Evolutionary conservation across 495 filamentous ascomycete species (phyloP).

Genomic region (Jackrogersella multiformis): DNA sequence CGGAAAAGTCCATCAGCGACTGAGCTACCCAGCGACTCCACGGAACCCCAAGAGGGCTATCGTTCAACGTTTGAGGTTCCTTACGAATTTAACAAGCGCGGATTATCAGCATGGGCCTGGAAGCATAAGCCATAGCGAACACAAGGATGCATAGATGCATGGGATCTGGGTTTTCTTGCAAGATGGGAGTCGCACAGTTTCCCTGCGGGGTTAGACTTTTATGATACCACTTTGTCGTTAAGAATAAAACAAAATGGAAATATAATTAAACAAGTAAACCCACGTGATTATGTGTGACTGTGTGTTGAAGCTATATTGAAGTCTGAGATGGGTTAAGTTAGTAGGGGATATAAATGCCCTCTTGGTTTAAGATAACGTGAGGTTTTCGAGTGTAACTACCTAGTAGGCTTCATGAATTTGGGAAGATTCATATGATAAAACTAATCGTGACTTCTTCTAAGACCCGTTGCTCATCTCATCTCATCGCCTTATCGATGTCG

Average conservation of each 20-base stretch:
- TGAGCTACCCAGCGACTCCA: neutral
- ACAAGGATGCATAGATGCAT: neutral
- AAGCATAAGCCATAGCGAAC: neutral
- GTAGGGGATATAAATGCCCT: no score
- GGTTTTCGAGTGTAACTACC: no score
- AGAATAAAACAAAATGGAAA: neutral
- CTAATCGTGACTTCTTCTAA: no score
- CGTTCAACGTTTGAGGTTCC: neutral
- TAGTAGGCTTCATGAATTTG: no score
- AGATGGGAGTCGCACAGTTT: neutral
- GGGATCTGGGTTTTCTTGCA: neutral
- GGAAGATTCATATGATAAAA: no score
- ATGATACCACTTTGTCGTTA: slow-evolving; percentile 6
- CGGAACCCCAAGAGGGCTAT: neutral
- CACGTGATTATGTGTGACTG: no score
- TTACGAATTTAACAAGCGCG: neutral
- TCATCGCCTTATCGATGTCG: no score
- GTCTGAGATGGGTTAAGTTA: no score
- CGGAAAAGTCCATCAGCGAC: slow-evolving; percentile 20
- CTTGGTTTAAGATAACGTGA: no score
- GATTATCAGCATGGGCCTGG: neutral
- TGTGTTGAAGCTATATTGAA: no score
- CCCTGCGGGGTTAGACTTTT: neutral
- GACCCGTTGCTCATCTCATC: no score
- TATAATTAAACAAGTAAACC: neutral